phyloP scores from a whole-genome alignment of 2,329 filamentous ascomycete genomes.

The Colletotrichum sojae region DNA sequence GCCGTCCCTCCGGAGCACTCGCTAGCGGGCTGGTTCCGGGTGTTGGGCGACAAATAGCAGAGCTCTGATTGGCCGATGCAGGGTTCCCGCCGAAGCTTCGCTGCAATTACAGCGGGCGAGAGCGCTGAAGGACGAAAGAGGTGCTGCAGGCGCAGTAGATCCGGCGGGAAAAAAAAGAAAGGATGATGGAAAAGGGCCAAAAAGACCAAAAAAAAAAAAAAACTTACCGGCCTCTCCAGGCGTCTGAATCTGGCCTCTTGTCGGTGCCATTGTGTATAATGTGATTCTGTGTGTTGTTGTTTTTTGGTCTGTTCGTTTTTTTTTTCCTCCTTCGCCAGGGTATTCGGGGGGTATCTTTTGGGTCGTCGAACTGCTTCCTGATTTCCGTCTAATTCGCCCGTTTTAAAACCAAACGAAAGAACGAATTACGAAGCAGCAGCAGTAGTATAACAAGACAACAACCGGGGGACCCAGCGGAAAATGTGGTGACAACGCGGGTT shows the following conservation, averaged over 20 bases:
- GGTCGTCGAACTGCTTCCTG: background rate
- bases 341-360: background rate
- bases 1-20: no score
- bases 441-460: background rate
- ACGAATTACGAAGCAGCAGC: background rate
- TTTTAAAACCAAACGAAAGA: background rate
- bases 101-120: conserved; percentile 29
- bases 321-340: background rate
- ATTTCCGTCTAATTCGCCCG: background rate
- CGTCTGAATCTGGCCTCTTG: conserved; percentile 64
- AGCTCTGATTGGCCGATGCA: conserved; percentile 39
- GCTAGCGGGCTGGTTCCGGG: conserved; percentile 12
- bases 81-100: conserved; percentile 6
- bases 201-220: conserved; percentile 43
- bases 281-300: conserved; percentile 10
- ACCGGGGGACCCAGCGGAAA: background rate
- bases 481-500: background rate
- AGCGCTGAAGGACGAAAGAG: conserved; percentile 17
- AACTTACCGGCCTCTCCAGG: conserved; percentile 76
- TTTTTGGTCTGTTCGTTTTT: background rate
- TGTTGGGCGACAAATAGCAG: conserved; percentile 39
- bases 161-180: background rate
- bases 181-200: background rate
- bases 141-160: conserved; percentile 17
- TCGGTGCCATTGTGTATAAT: conserved; percentile 39